These are phyloP conservation scores for Botrytis paeoniae DNA, from an alignment of 2,329 filamentous ascomycete genomes.

Conservation along the genomic window DNA sequence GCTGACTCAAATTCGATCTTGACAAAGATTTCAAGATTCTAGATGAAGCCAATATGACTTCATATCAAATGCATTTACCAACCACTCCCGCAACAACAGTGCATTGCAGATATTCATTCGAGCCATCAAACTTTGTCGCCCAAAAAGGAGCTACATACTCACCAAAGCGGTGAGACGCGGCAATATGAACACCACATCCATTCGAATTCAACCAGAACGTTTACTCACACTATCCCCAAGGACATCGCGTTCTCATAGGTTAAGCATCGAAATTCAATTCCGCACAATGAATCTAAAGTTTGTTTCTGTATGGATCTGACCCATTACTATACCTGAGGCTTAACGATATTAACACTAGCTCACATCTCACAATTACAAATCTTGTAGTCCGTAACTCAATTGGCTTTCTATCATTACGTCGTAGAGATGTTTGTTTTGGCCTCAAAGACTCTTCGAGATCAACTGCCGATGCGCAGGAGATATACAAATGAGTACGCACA, in stretches of 20 bases:
- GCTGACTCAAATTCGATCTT: neutral
- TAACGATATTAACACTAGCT: neutral
- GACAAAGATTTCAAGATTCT: neutral
- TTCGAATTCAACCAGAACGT: neutral
- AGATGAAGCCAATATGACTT: neutral
- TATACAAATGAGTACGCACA: neutral
- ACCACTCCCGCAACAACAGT: neutral
- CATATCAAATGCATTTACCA: neutral
- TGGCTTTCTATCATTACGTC: neutral
- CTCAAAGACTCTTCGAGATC: neutral
- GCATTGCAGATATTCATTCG: neutral
- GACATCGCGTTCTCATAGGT: neutral
- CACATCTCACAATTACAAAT: no score
- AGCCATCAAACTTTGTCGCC: neutral
- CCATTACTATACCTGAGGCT: neutral
- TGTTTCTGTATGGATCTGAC: neutral
- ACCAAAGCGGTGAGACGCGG: neutral
- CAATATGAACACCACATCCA: neutral
- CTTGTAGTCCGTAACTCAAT: neutral
- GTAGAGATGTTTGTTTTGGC: neutral
- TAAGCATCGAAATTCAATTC: neutral
- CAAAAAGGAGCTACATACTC: neutral
- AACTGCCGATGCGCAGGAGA: neutral
- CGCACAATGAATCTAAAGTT: neutral
- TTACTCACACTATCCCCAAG: neutral